phyloP scores from a whole-genome alignment of 768 basidiomycete genomes.

The Trametes cinnabarina region DNA sequence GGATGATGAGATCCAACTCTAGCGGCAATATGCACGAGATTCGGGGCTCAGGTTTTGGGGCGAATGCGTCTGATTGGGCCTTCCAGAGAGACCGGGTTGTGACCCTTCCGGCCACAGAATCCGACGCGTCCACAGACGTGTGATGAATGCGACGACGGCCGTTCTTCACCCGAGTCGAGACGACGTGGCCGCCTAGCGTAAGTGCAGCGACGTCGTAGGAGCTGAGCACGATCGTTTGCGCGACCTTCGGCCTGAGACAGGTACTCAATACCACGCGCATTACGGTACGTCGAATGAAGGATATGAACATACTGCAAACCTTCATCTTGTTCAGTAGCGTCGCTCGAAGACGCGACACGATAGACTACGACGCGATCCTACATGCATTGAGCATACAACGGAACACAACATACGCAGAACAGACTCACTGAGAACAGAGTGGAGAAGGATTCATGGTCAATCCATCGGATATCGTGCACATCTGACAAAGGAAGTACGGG shows the following conservation, averaged over 20 bases:
- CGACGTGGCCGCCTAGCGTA: constrained; percentile 14
- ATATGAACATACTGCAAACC: not conserved
- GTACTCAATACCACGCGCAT: not conserved
- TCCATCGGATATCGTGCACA: constrained; percentile 19
- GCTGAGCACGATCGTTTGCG: constrained; percentile 4
- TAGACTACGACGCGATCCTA: constrained; percentile 26
- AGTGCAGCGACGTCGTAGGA: constrained; percentile 10
- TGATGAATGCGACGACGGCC: constrained; percentile 18
- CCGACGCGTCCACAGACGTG: not conserved
- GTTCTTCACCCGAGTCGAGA: constrained; percentile 25
- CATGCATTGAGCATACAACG: not conserved
- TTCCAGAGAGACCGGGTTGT: constrained; percentile 27
- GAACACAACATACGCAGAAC: too few species aligned
- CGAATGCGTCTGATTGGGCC: constrained; percentile 10
- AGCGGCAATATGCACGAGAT: constrained; percentile 41
- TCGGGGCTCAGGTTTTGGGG: not conserved
- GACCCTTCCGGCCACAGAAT: not conserved
- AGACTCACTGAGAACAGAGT: too few species aligned
- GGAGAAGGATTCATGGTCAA: constrained; percentile 17
- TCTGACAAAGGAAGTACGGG: not conserved
- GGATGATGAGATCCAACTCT: constrained; percentile 53
- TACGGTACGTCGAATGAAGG: too few species aligned
- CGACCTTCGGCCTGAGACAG: constrained; percentile 13
- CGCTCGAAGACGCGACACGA: constrained; percentile 7
- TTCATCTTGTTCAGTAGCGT: not conserved